Conservation (phyloP, 352 stramenopile species). For the Aphanomyces euteiches region DNA sequence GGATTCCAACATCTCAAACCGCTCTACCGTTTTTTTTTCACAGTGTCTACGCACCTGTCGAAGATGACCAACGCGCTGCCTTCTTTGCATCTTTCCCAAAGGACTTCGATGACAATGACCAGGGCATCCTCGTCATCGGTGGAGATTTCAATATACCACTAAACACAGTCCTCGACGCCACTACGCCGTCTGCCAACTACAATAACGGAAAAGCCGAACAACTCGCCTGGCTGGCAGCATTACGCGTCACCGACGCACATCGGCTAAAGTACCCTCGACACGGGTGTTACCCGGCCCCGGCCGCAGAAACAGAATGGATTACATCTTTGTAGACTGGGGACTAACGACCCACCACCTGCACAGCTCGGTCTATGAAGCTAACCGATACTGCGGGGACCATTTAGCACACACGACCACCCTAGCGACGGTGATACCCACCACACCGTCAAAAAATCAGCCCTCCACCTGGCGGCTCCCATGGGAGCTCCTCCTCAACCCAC, state of each 20-base stretch:
- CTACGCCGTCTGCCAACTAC: neutral
- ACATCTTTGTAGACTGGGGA: slow-evolving; percentile 30
- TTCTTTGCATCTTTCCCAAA: neutral
- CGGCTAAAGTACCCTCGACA: slow-evolving; percentile 14
- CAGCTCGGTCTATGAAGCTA: neutral
- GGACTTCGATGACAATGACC: neutral
- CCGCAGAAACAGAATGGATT: slow-evolving; percentile 33
- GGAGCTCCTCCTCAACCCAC: no score
- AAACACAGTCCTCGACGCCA: slow-evolving; percentile 12
- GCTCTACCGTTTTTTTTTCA: neutral
- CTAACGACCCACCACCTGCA: neutral
- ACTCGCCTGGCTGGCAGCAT: slow-evolving; percentile 5
- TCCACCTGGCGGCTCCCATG: no score
- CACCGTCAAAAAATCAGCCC: no score
- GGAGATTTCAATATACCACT: slow-evolving; percentile 30
- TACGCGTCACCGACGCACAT: slow-evolving; percentile 32
- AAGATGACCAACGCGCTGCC: neutral
- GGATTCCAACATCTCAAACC: neutral
- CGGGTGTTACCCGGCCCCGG: slow-evolving; percentile 18
- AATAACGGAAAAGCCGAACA: neutral
- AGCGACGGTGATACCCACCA: no score
- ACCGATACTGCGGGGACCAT: neutral
- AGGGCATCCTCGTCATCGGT: slow-evolving; percentile 21
- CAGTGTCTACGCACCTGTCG: neutral
- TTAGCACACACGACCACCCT: neutral